phyloP scores from a whole-genome alignment of 768 basidiomycete genomes.

The Boletellus sp. region DNA sequence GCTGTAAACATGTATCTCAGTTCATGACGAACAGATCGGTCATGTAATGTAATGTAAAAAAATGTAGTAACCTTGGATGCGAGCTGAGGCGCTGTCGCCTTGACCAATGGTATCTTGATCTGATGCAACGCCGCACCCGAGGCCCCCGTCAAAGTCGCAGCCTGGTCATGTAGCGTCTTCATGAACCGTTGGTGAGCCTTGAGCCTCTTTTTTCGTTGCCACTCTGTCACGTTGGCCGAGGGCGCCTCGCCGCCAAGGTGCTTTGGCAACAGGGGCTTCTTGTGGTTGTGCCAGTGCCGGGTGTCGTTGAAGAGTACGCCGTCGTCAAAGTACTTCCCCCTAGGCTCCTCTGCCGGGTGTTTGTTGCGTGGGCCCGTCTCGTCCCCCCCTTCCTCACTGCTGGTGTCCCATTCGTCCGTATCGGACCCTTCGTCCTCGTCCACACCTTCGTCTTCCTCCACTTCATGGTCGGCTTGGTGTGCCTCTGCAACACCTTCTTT shows the following conservation, averaged over 20 bases:
- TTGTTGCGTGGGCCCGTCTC: background rate
- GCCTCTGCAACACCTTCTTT: conserved; percentile 1
- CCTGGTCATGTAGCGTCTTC: conserved; percentile 52
- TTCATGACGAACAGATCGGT: background rate
- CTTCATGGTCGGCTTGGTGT: background rate
- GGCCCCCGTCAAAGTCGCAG: conserved; percentile 62
- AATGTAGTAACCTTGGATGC: conserved; percentile 11
- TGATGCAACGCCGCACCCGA: conserved; percentile 50
- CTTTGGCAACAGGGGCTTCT: conserved; percentile 47
- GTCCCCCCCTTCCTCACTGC: conserved; percentile 18
- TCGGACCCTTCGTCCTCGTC: conserved; percentile 13
- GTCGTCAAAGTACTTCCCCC: conserved; percentile 35
- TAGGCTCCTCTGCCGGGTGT: background rate
- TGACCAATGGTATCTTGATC: conserved; percentile 48
- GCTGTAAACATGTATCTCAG: background rate
- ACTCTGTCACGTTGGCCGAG: conserved; percentile 28
- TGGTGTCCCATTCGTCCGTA: conserved; percentile 20
- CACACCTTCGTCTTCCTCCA: conserved; percentile 16
- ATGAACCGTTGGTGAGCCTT: conserved; percentile 55
- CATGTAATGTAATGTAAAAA: background rate
- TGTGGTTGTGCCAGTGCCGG: conserved; percentile 57
- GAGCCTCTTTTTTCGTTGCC: conserved; percentile 37
- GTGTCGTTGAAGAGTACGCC: conserved; percentile 45
- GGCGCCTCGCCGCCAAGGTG: conserved; percentile 48
- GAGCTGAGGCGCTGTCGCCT: conserved; percentile 14